Base-by-base conservation (phyloP, 2,329 filamentous ascomycete species). In the Proliferodiscus dingleyae region DNA sequence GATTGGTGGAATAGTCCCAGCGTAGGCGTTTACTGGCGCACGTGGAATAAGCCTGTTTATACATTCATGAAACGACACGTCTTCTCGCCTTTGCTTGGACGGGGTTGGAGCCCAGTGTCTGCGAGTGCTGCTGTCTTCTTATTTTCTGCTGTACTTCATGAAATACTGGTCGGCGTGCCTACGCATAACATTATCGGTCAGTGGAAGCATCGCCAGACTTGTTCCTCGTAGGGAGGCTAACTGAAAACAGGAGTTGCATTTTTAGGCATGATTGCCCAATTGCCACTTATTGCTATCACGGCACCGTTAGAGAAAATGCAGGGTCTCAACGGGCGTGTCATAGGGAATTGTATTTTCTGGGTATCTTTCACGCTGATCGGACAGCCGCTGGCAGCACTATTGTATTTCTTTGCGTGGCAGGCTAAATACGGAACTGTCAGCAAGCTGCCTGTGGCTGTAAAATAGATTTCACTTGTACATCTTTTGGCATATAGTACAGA, bases 321-420 rank as follows among this genome's bases (percentile, higher is more conserved):
- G 51, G 81, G 85, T 3, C 80, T 83, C 0, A 80, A 82, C 41
- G 87, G 88, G 5, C 87, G 83, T 57, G 75, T 95, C 7, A 74
- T 94, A 22, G 93, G 93, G 2, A 98, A 98, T 65, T 83, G 84
- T 61, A 90, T 94, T 47, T 98, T 98, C 66, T 97, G 93, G 93
- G 75, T 96, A 16, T 91, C 87, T 10, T 98, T 98, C 63, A 96
- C 91, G 54, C 80, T 97, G 2, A 85, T 98, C 10, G 93, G 93
- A 3, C 93, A 98, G 71, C 93, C 93, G 0, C 78, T 97, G 57
- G 93, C 89, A 1, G 90, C 89, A 0, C 71, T 98, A 49, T 74
- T 95, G 64, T 98, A 98, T 66, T 98, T 96, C 66, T 97, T 97
- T 64, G 90, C 90, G 1, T 98, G 93, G 91, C 91, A 97, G 69